Percentiles rank a stretch among this genome's conserved stretches.
These are phyloP conservation scores for Wickerhamiella spandovensis DNA, from an alignment of 805 yeast species.

Conservation along the genomic window DNA sequence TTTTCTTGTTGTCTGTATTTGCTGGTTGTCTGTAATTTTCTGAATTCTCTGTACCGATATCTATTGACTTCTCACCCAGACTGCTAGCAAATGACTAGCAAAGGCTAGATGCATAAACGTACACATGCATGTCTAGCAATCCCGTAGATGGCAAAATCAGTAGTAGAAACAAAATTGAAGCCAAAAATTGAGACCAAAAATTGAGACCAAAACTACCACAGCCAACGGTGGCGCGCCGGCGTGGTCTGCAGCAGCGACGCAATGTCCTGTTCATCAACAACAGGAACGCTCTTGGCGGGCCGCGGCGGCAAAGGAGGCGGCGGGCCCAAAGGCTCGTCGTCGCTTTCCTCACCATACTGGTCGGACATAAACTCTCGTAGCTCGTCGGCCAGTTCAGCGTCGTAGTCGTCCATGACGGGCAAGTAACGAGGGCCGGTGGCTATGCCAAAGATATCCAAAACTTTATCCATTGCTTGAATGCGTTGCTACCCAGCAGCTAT, in stretches of 20 bases:
- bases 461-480: background rate
- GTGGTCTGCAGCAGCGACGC: background rate
- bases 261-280: background rate
- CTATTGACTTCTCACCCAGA: no score
- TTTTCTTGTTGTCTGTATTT: no score
- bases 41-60: no score
- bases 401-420: constrained; percentile 7
- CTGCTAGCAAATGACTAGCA: no score
- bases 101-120: no score
- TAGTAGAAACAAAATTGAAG: no score
- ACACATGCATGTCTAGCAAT: background rate
- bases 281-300: background rate
- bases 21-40: no score
- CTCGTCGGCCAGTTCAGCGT: constrained; percentile 1
- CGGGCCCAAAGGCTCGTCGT: background rate
- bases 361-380: background rate
- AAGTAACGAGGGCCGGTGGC: background rate
- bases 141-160: background rate
- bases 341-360: background rate
- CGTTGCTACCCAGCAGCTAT: no score
- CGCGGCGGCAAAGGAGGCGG: background rate
- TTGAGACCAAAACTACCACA: background rate
- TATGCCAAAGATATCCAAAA: background rate
- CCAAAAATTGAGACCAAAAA: no score
- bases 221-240: background rate